Evolutionary conservation across 129 eudicot genomes (phyloP), one percentile per base, ranked within the genome.

Genomic region (Smallanthus sonchifolius): DNA sequence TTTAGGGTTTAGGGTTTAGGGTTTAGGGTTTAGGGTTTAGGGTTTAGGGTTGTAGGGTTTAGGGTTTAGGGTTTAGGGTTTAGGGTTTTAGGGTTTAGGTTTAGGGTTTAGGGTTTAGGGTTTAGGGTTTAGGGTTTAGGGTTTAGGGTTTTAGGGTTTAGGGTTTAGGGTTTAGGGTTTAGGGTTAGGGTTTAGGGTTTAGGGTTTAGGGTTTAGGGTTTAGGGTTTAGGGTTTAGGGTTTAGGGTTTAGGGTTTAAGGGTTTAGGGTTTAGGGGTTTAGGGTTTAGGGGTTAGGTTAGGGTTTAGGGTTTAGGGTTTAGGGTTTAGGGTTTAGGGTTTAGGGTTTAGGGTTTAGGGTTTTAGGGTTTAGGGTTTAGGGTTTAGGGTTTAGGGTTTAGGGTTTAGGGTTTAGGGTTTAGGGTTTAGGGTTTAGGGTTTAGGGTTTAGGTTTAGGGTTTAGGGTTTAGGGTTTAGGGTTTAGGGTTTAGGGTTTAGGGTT

Each of bases 371-470:
- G 65, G 65, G 37, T 59, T 59, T 43, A 44, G 73, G 73, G 57
- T 68, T 68, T 19, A 24, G 73, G 73, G 17, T 68, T 68, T 37
- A 42, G 55, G 60, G 65, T 59, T 59, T 59, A 59, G 65, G 65
- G 65, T 59, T 59, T 59, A 59, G 65, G 65, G 65, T 59, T 59
- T 17, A 20, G 63, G 72, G 55, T 43, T 67, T n/a, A 7, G 56
- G 72, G 35, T 68, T 69, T 5, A 11, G 74, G 74, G 45, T 69
- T 69, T 44, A 59, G 74, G 73, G 44, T 69, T 69, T 44, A 59
- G 74, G 74, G 45, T 67, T 69, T 44, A 60, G 74, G 74, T 69
- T 69, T 69, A 69, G 74, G 74, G 74, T 69, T n/a, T n/a, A n/a
- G n/a, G 42, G 72, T 67, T 67, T 67, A 67, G 72, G 72, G 72